A percentile compares a stretch with the other conserved stretches of the same genome.
Evolutionary conservation across 2,329 filamentous ascomycete species (phyloP).

Genomic region (Fusarium chlamydosporum): DNA sequence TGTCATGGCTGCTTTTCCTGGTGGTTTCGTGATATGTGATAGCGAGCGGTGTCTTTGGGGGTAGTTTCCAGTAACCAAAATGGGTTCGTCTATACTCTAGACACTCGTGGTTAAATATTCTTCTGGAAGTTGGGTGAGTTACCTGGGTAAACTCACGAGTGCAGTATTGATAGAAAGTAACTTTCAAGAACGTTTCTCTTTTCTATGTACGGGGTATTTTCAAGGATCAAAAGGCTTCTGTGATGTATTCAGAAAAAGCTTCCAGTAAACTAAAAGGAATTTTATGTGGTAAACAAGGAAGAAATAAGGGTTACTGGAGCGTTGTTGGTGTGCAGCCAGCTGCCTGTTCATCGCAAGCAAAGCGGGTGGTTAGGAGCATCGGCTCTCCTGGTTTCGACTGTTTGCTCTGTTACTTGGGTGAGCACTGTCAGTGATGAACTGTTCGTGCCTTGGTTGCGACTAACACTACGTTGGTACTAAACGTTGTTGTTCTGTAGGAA

Average conservation of each 20-base stretch:
- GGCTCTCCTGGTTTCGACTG: not conserved
- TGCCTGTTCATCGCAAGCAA: not conserved
- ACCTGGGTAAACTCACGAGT: not conserved
- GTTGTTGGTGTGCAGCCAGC: slow-evolving; percentile 16
- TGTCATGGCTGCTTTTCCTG: not conserved
- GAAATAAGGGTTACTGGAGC: not conserved
- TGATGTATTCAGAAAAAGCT: not conserved
- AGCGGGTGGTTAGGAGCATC: not conserved
- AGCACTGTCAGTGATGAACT: not conserved
- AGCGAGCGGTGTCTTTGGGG: not conserved
- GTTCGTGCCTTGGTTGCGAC: not conserved
- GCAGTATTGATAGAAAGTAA: not conserved
- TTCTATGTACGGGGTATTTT: too few relatives aligned
- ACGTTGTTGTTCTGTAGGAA: not conserved
- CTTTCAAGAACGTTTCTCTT: not conserved
- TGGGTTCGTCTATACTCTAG: not conserved
- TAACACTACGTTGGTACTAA: not conserved
- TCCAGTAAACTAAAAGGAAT: not conserved
- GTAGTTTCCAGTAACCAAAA: not conserved
- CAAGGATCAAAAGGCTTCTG: not conserved
- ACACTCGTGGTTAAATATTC: not conserved
- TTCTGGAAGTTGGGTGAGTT: not conserved
- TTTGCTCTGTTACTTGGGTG: not conserved
- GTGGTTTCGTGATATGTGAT: not conserved
- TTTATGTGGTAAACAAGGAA: not conserved